These are phyloP conservation scores for Boletellus ananiceps DNA, from an alignment of 768 basidiomycete species.

Conservation along the genomic window DNA sequence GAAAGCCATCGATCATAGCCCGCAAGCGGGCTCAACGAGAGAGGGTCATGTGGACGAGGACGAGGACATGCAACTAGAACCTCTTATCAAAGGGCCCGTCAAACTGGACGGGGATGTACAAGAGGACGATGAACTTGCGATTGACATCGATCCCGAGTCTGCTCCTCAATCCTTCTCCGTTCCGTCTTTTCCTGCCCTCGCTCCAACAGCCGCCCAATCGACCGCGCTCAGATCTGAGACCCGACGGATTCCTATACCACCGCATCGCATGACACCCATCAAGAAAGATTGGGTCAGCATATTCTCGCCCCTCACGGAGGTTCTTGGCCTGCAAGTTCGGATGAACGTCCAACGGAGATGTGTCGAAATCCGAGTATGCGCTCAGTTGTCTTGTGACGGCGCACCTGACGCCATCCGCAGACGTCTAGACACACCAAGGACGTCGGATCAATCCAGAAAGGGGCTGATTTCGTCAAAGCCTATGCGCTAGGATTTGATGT, in stretches of 20 bases:
- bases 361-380: slow-evolving; percentile 87
- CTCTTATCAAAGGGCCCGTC: slow-evolving; percentile 7
- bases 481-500: slow-evolving; percentile 94
- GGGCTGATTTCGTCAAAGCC: slow-evolving; percentile 95
- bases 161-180: slow-evolving; percentile 45
- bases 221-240: slow-evolving; percentile 69
- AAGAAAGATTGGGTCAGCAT: slow-evolving; percentile 96
- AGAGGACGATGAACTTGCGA: slow-evolving; percentile 60
- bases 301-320: slow-evolving; percentile 93
- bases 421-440: slow-evolving; percentile 95
- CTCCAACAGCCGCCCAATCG: slow-evolving; percentile 51
- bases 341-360: slow-evolving; percentile 91
- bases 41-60: slow-evolving; percentile 20
- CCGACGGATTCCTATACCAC: slow-evolving; percentile 88
- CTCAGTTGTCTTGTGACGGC: not conserved
- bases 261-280: slow-evolving; percentile 95
- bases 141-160: slow-evolving; percentile 47
- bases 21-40: slow-evolving; percentile 11
- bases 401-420: slow-evolving; percentile 35
- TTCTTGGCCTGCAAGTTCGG: slow-evolving; percentile 89
- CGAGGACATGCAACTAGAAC: slow-evolving; percentile 28
- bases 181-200: slow-evolving; percentile 67
- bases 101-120: slow-evolving; percentile 15
- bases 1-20: slow-evolving; percentile 1
- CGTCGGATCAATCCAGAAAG: slow-evolving; percentile 89